A percentile compares a stretch with the other conserved stretches of the same genome.
phyloP scores from a whole-genome alignment of 2,329 filamentous ascomycete species.

The Aspergillus sp. region DNA sequence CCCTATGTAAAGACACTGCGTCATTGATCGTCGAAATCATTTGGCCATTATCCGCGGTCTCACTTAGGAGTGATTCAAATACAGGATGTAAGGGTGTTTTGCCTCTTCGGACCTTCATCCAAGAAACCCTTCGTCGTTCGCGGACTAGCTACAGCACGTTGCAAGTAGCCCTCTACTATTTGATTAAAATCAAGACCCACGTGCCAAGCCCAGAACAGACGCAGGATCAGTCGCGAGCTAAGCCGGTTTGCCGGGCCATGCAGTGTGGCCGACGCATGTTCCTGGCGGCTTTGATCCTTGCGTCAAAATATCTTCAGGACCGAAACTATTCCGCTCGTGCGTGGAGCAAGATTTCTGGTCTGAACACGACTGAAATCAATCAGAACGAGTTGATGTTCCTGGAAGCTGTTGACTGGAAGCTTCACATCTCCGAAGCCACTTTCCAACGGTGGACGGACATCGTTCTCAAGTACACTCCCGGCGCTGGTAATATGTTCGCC shows the following conservation, averaged over 20 bases:
- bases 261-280: conserved; percentile 98
- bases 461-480: conserved; percentile 78
- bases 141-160: conserved; percentile 96
- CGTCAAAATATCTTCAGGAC: conserved; percentile 97
- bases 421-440: conserved; percentile 84
- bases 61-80: conserved; percentile 68
- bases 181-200: conserved; percentile 89
- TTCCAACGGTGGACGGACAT: conserved; percentile 95
- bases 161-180: conserved; percentile 93
- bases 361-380: conserved; percentile 91
- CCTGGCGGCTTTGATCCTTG: conserved; percentile 86
- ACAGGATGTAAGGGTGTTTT: conserved; percentile 73
- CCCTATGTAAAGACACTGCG: conserved; percentile 73
- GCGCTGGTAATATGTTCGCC: conserved; percentile 41
- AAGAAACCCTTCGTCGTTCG: conserved; percentile 92
- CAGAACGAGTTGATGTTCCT: conserved; percentile 94
- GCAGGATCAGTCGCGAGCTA: conserved; percentile 77
- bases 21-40: conserved; percentile 97
- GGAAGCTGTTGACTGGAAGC: conserved; percentile 84
- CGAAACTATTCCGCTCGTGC: conserved; percentile 95
- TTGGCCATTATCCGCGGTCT: conserved; percentile 85
- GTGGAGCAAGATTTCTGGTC: conserved; percentile 99
- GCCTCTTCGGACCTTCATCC: conserved; percentile 91
- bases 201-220: conserved; percentile 82
- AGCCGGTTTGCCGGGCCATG: conserved; percentile 72